phyloP scores from a whole-genome alignment of 2,329 filamentous ascomycete genomes.

The Aspergillus sp. region DNA sequence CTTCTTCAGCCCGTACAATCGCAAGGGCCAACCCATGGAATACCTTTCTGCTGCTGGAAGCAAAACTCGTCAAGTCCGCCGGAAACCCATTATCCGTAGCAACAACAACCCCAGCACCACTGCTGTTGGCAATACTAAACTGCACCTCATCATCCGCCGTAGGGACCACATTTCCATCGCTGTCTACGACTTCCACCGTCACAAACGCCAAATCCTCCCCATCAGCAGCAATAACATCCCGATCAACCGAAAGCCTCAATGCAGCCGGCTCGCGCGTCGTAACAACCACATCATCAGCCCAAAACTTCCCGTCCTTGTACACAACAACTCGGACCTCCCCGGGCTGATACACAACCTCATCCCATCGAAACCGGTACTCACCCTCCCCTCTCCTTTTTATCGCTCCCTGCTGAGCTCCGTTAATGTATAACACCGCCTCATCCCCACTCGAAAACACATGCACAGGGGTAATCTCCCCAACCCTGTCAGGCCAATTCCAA shows the following conservation, averaged over 20 bases:
- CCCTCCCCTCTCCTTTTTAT: neutral
- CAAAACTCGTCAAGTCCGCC: neutral
- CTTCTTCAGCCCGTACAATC: neutral
- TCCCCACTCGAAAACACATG: conserved; percentile 8
- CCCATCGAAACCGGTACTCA: conserved; percentile 5
- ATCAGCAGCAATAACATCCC: neutral
- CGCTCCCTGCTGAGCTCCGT: neutral
- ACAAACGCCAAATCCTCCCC: conserved; percentile 5
- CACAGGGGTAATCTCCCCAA: conserved; percentile 2
- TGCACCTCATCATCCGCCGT: neutral
- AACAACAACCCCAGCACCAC: conserved; percentile 1
- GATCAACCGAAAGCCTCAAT: neutral
- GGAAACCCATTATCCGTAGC: conserved; percentile 9
- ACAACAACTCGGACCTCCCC: conserved; percentile 1
- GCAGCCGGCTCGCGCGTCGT: neutral
- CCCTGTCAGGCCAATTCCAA: conserved; percentile 4
- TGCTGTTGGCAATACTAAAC: neutral
- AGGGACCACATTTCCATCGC: neutral
- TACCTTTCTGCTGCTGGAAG: neutral
- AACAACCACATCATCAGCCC: conserved; percentile 3
- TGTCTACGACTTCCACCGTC: conserved; percentile 1
- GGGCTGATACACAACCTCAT: conserved; percentile 5
- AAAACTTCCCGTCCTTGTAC: conserved; percentile 2
- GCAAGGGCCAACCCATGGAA: conserved; percentile 3
- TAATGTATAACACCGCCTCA: conserved; percentile 5